Evolutionary conservation across 2,329 filamentous ascomycete genomes (phyloP).

Genomic region (Fonsecaea monophora): DNA sequence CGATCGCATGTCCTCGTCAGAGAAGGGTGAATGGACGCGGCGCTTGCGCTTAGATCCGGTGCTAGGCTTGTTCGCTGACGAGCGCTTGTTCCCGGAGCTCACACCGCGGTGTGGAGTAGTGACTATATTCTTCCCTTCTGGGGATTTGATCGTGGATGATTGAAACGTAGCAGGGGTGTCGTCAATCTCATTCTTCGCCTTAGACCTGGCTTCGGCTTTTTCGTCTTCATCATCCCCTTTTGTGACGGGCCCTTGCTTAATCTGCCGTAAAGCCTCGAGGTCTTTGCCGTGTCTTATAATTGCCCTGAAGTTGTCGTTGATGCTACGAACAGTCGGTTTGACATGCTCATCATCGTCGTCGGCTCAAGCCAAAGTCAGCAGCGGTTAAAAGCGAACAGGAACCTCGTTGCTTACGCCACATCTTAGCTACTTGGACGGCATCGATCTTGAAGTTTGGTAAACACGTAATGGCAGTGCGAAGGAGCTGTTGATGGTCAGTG

Average conservation of each 20-base stretch:
- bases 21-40: neutral
- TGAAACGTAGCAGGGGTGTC: neutral
- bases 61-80: neutral
- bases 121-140: neutral
- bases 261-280: neutral
- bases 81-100: neutral
- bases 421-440: neutral
- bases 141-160: neutral
- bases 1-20: neutral
- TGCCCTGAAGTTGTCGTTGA: neutral
- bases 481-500: conserved; percentile 6
- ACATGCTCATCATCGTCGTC: neutral
- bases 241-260: neutral
- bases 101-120: neutral
- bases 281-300: conserved; percentile 6
- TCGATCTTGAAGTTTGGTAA: conserved; percentile 2
- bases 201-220: neutral
- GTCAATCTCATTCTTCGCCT: neutral
- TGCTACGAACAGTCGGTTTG: neutral
- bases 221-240: neutral
- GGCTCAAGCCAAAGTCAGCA: conserved; percentile 5
- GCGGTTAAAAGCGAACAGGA: neutral
- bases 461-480: conserved; percentile 4
- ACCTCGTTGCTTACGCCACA: conserved; percentile 10
- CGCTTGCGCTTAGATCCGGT: conserved; percentile 11